Base-by-base conservation (phyloP, 208 protist species). In the Strigomonas oncopelti region DNA sequence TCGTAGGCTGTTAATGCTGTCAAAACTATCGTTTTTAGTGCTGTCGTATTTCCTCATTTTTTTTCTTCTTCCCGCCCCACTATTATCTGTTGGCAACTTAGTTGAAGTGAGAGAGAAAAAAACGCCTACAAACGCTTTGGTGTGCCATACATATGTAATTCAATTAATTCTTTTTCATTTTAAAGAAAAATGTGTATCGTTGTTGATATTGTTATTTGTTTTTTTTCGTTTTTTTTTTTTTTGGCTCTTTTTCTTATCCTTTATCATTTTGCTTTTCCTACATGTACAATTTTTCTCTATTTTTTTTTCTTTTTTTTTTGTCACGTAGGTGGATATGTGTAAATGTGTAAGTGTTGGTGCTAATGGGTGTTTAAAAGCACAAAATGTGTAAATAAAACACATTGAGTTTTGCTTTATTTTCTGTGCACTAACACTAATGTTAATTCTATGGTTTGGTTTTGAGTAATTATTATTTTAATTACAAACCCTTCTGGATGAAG, bases 241-340 rank as follows among this genome's bases (percentile, higher is more conserved):
- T n/a, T n/a, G n/a, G n/a, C n/a, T n/a, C n/a, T n/a, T n/a, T n/a
- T n/a, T n/a, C n/a, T n/a, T n/a, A n/a, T n/a, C 38, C 14, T 14
- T 45, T 7, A 45, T 18, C 9, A 45, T 7, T 18, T 25, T 52
- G 11, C 9, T n/a, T 14, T 52, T n/a, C 4, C 34, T n/a, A 52
- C 3, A 27, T 20, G 59, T 46, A 27, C 1, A 54, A 1, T 25
- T 53, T 72, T 28, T 58, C 22, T 24, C 60, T 34, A 60, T 57
- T 45, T 67, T 61, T 67, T 52, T 52, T 5, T n/a, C 16, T 52
- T 16, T 52, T n/a, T 27, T 56, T 66, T 65, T 60, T 22, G 5
- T 9, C 51, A 59, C 55, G 53, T 46, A n/a, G n/a, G n/a, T n/a
- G n/a, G n/a, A n/a, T n/a, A n/a, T n/a, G n/a, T n/a, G n/a, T n/a